Conservation (phyloP, 2,329 filamentous ascomycete genomes). For the Nigrospora oryzae region DNA sequence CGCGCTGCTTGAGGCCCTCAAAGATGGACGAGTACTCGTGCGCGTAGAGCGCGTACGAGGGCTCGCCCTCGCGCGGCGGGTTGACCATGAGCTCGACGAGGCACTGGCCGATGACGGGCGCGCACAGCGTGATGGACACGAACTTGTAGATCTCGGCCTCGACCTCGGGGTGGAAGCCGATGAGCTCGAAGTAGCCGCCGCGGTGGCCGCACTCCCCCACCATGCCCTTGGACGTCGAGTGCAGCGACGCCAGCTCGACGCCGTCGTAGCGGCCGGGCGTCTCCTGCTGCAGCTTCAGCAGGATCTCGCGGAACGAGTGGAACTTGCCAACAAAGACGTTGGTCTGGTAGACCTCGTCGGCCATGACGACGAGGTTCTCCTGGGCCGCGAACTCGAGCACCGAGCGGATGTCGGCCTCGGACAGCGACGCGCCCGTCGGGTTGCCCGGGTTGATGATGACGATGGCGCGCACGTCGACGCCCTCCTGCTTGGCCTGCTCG, state of each 20-base stretch:
- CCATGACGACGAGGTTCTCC: conserved; percentile 81
- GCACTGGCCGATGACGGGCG: conserved; percentile 92
- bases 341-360: conserved; percentile 98
- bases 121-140: conserved; percentile 92
- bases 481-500: conserved; percentile 64
- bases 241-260: conserved; percentile 83
- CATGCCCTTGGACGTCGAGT: conserved; percentile 97
- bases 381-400: conserved; percentile 83
- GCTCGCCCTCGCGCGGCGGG: conserved; percentile 75
- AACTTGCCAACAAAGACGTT: conserved; percentile 95
- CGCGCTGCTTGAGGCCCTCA: conserved; percentile 68
- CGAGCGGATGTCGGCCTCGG: conserved; percentile 67
- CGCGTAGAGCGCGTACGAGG: conserved; percentile 75
- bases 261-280: conserved; percentile 68
- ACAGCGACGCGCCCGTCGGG: conserved; percentile 83
- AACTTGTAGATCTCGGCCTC: conserved; percentile 97
- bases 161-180: conserved; percentile 79
- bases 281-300: conserved; percentile 73
- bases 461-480: conserved; percentile 82
- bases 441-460: conserved; percentile 99
- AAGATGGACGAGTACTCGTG: conserved; percentile 80
- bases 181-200: conserved; percentile 94
- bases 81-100: conserved; percentile 97
- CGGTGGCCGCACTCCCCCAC: conserved; percentile 97
- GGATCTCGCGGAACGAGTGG: conserved; percentile 86